Evolutionary conservation across 2,329 filamentous ascomycete genomes (phyloP).

Genomic region (Metarhizium anisopliae): DNA sequence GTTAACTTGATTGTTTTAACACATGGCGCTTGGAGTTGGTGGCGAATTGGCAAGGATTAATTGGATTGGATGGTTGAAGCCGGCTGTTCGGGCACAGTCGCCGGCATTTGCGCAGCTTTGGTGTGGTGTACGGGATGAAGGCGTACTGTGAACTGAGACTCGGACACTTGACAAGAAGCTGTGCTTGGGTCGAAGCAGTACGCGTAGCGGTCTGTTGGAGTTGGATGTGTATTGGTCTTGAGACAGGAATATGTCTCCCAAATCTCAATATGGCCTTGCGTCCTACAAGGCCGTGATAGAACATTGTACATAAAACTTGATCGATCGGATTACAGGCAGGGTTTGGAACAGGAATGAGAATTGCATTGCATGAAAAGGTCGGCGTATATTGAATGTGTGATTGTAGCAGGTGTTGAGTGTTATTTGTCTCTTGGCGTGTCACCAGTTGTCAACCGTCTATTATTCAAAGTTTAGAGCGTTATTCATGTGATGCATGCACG

Average conservation of each 20-base stretch:
- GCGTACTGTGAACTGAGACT: constrained; percentile 4
- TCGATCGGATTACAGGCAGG: constrained; percentile 24
- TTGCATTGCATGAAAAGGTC: constrained; percentile 17
- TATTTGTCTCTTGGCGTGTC: too few relatives aligned
- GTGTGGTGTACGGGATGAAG: constrained; percentile 3
- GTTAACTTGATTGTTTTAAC: constrained; percentile 21
- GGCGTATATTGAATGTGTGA: constrained; percentile 2
- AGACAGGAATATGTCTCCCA: background rate
- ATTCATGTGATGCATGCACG: too few relatives aligned
- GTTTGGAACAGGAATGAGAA: constrained; percentile 21
- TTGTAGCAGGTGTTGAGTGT: too few relatives aligned
- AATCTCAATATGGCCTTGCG: constrained; percentile 6
- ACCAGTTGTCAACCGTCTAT: background rate
- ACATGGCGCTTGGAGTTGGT: constrained; percentile 33
- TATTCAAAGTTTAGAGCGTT: too few relatives aligned
- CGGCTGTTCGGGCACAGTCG: constrained; percentile 16
- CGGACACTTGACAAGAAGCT: constrained; percentile 4
- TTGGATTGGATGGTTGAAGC: constrained; percentile 28
- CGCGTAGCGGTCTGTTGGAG: background rate
- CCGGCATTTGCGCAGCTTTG: background rate
- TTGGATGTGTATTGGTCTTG: background rate
- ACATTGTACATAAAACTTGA: constrained; percentile 34
- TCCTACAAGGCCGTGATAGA: constrained; percentile 19
- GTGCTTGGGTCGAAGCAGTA: constrained; percentile 1
- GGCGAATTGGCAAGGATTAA: constrained; percentile 22